Percentiles rank a stretch among this genome's conserved stretches.
phyloP scores from a whole-genome alignment of 75 land plant genomes.

The Selaginella moellendorffii region DNA sequence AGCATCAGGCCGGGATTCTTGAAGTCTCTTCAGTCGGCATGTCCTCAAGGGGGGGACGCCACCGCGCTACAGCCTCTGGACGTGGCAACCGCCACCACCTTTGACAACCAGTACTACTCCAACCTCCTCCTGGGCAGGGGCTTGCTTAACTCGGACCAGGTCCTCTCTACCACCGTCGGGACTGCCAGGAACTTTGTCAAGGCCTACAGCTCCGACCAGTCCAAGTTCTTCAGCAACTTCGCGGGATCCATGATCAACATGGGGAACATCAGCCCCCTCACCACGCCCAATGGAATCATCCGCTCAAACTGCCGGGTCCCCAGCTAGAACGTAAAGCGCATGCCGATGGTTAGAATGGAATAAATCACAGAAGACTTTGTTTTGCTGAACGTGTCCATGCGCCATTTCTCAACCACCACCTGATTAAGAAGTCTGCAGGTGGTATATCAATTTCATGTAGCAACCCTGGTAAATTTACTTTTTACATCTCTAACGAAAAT shows the following conservation, averaged over 20 bases:
- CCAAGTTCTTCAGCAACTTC: slow-evolving; percentile 36
- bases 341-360: too few species aligned
- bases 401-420: too few species aligned
- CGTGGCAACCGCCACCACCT: slow-evolving; percentile 23
- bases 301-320: slow-evolving; percentile 28
- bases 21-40: not conserved
- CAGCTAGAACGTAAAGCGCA: too few species aligned
- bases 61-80: slow-evolving; percentile 32
- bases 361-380: too few species aligned
- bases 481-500: too few species aligned
- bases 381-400: too few species aligned
- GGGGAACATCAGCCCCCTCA: slow-evolving; percentile 46
- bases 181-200: slow-evolving; percentile 22
- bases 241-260: slow-evolving; percentile 46
- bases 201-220: slow-evolving; percentile 28
- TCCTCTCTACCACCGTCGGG: slow-evolving; percentile 29
- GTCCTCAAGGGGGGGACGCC: slow-evolving; percentile 1
- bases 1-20: not conserved
- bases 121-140: slow-evolving; percentile 30
- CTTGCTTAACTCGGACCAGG: slow-evolving; percentile 42
- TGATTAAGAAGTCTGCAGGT: too few species aligned
- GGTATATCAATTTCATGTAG: too few species aligned
- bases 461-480: too few species aligned
- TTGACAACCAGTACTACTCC: slow-evolving; percentile 45
- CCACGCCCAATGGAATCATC: slow-evolving; percentile 32